Percentiles rank a stretch among this genome's conserved stretches.
Evolutionary conservation across 495 filamentous ascomycete genomes (phyloP).

Genomic region (Parachaetomium inaequale): DNA sequence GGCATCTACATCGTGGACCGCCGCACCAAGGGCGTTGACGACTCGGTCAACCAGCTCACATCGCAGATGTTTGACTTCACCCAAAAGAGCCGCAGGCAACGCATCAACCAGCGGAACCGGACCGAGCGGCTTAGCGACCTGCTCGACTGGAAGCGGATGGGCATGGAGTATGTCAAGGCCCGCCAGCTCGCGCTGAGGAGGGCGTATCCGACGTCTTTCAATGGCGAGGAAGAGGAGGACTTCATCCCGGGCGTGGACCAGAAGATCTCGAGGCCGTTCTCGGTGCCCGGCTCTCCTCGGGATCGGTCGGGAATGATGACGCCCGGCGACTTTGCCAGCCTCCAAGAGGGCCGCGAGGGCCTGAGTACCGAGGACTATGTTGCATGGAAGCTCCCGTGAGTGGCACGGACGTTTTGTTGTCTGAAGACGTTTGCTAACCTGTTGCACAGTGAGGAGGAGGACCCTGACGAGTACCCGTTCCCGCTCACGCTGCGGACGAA

Average conservation of each 20-base stretch:
- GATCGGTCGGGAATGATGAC: slow-evolving; percentile 98
- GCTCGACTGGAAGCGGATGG: slow-evolving; percentile 98
- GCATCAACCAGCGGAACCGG: slow-evolving; percentile 98
- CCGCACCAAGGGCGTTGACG: slow-evolving; percentile 91
- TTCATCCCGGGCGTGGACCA: slow-evolving; percentile 86
- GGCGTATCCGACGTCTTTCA: slow-evolving; percentile 86
- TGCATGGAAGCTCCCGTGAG: slow-evolving; percentile 96
- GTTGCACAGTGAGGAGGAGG: slow-evolving; percentile 78
- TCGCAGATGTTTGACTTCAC: slow-evolving; percentile 94
- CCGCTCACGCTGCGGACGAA: slow-evolving; percentile 72
- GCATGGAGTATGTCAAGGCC: slow-evolving; percentile 97
- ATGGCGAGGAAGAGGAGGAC: slow-evolving; percentile 67
- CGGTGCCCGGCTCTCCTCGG: slow-evolving; percentile 85
- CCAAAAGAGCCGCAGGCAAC: slow-evolving; percentile 87
- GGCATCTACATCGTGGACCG: slow-evolving; percentile 99
- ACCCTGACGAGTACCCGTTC: slow-evolving; percentile 89
- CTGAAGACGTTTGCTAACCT: neutral
- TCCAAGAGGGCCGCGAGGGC: slow-evolving; percentile 92
- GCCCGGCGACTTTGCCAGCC: slow-evolving; percentile 91
- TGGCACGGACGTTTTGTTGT: slow-evolving; percentile 23
- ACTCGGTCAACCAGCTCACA: slow-evolving; percentile 91
- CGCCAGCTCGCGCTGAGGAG: slow-evolving; percentile 85
- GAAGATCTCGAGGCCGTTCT: slow-evolving; percentile 91
- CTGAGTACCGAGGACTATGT: slow-evolving; percentile 96
- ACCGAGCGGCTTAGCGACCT: slow-evolving; percentile 93